These are phyloP conservation scores for Populus hybrid DNA, from an alignment of 441 rosid genomes.

Conservation along the genomic window DNA sequence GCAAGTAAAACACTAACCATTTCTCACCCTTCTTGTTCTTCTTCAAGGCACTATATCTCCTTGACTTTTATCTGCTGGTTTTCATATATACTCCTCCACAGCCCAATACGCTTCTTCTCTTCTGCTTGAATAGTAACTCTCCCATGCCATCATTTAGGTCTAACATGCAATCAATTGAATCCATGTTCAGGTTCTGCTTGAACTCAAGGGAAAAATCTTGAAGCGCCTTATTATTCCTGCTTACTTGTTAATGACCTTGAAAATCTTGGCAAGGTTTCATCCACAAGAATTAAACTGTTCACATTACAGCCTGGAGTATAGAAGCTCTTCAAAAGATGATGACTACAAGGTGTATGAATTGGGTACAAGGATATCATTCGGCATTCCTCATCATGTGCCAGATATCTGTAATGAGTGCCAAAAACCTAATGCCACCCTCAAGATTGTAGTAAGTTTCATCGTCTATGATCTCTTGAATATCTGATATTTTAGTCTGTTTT, in stretches of 20 bases:
- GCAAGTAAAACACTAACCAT: slow-evolving; percentile 32
- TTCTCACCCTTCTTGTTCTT: slow-evolving; percentile 34
- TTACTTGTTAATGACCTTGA: slow-evolving; percentile 30
- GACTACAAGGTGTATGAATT: slow-evolving; percentile 21
- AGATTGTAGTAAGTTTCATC: slow-evolving; percentile 53
- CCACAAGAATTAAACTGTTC: slow-evolving; percentile 41
- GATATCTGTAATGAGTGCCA: slow-evolving; percentile 48
- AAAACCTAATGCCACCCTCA: slow-evolving; percentile 53
- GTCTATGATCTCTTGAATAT: neutral
- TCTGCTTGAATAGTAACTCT: slow-evolving; percentile 28
- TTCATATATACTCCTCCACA: slow-evolving; percentile 29
- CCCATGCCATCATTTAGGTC: slow-evolving; percentile 8
- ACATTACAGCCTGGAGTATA: slow-evolving; percentile 27
- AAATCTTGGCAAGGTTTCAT: slow-evolving; percentile 29
- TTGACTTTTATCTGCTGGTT: slow-evolving; percentile 35
- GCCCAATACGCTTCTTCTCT: slow-evolving; percentile 40
- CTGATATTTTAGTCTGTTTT: neutral
- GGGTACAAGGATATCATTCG: slow-evolving; percentile 47
- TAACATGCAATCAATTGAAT: slow-evolving; percentile 22
- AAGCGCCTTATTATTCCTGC: slow-evolving; percentile 22
- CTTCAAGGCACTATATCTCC: slow-evolving; percentile 27
- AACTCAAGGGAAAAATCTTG: slow-evolving; percentile 1
- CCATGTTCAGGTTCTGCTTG: slow-evolving; percentile 15
- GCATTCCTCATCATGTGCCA: slow-evolving; percentile 49
- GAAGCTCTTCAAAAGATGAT: slow-evolving; percentile 19